Percentiles rank a stretch among this genome's conserved stretches.
Conservation (phyloP, 2,329 filamentous ascomycete species). For the Diaporthe sp. region DNA sequence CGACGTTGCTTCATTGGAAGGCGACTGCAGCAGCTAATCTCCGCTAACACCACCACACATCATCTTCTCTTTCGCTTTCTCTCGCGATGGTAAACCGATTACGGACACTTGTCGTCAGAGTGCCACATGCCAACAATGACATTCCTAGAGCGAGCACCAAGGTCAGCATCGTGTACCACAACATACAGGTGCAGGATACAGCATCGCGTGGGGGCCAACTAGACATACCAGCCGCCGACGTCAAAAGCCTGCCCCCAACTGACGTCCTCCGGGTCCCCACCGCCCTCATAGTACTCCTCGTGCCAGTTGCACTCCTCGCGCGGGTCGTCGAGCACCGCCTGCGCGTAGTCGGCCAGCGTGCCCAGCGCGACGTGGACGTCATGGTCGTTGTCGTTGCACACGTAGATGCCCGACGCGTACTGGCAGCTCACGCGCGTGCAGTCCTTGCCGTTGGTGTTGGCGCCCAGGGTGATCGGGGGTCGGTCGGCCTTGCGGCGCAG, state of each 20-base stretch:
- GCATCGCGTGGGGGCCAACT: too few species aligned
- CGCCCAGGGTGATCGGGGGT: neutral
- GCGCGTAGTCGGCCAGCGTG: conserved; percentile 14
- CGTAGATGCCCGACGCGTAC: conserved; percentile 23
- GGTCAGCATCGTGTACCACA: neutral
- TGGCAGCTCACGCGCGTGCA: conserved; percentile 20
- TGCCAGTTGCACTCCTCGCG: neutral
- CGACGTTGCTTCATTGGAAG: conserved; percentile 27
- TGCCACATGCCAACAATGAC: neutral
- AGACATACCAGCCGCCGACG: neutral
- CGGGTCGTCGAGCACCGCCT: neutral
- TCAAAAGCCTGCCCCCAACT: conserved; percentile 14
- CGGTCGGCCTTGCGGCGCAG: neutral
- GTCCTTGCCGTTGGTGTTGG: neutral
- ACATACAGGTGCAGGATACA: too few species aligned
- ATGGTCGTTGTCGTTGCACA: conserved; percentile 26
- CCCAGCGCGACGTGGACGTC: neutral
- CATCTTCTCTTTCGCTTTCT: neutral
- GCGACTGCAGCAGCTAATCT: conserved; percentile 10
- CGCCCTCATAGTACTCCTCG: neutral
- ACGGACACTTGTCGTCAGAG: neutral
- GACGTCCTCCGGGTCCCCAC: neutral
- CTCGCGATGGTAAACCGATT: neutral
- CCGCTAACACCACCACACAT: neutral
- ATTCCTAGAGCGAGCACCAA: neutral